These are phyloP conservation scores for Biscogniauxia sp. DNA, from an alignment of 2,329 filamentous ascomycete species.

Conservation along the genomic window DNA sequence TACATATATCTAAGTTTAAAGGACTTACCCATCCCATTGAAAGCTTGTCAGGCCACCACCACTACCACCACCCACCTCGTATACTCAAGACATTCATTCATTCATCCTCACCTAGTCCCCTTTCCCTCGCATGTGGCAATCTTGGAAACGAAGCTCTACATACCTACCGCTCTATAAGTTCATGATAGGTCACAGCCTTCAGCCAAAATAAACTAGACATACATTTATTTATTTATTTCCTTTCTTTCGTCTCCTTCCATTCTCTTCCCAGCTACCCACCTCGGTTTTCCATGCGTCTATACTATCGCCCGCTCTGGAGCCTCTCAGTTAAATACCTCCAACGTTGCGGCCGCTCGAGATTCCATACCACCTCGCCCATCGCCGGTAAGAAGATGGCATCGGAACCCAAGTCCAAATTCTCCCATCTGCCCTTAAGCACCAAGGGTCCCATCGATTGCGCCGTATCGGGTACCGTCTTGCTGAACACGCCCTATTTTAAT, in stretches of 20 bases:
- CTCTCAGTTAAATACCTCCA: slow-evolving; percentile 2
- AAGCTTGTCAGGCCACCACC: no score
- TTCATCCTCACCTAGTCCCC: no score
- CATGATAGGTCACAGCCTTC: slow-evolving; percentile 1
- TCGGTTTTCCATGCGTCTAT: slow-evolving; percentile 19
- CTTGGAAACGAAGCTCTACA: no score
- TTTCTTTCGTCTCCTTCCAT: no score
- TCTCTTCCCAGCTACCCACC: neutral
- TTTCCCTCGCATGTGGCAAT: no score
- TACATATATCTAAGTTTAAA: no score
- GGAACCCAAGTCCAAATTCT: slow-evolving; percentile 36
- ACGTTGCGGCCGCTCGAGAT: slow-evolving; percentile 3
- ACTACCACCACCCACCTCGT: no score
- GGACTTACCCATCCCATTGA: no score
- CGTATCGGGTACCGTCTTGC: slow-evolving; percentile 50
- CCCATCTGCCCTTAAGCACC: slow-evolving; percentile 46
- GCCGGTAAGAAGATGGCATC: slow-evolving; percentile 27
- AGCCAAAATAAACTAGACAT: neutral
- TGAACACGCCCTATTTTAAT: slow-evolving; percentile 70
- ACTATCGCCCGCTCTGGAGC: slow-evolving; percentile 11
- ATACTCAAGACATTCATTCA: no score
- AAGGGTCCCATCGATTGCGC: slow-evolving; percentile 49
- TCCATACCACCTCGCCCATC: slow-evolving; percentile 10
- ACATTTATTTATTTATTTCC: slow-evolving; percentile 4
- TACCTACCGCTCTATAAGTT: neutral